These are phyloP conservation scores for Toxicodendron radicans DNA, from an alignment of 345 rosid genomes.

Conservation along the genomic window DNA sequence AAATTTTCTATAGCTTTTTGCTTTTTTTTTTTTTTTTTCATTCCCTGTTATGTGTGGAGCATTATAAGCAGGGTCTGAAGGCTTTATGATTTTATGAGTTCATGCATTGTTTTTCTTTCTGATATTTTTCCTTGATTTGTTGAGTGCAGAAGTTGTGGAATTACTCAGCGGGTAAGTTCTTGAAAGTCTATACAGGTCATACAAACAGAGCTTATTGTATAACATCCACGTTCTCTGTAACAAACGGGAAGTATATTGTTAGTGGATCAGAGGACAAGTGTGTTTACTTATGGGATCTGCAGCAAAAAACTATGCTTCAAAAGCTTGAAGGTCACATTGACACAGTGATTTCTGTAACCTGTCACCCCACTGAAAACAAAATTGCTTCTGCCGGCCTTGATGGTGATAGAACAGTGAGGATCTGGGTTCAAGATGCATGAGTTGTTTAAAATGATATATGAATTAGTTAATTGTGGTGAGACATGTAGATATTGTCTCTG, in stretches of 20 bases:
- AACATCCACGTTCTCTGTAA: constrained; percentile 93
- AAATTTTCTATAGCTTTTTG: not conserved
- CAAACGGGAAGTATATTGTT: constrained; percentile 88
- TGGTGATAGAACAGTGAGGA: constrained; percentile 65
- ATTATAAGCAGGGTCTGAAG: not conserved
- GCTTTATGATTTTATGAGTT: not conserved
- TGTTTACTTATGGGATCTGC: constrained; percentile 94
- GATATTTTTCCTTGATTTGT: not conserved
- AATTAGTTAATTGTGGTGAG: not conserved
- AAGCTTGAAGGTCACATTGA: constrained; percentile 85
- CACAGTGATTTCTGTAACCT: constrained; percentile 77
- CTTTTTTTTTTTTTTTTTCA: not conserved
- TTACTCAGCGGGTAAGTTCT: constrained; percentile 81
- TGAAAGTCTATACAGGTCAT: constrained; percentile 84
- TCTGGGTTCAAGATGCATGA: constrained; percentile 76
- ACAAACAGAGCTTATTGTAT: constrained; percentile 73
- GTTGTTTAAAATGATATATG: not conserved
- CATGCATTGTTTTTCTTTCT: not conserved
- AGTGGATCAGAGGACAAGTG: constrained; percentile 95
- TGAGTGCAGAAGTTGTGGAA: constrained; percentile 77
- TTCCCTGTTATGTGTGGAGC: not conserved
- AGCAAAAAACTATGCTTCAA: constrained; percentile 77
- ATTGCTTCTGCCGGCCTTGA: constrained; percentile 91
- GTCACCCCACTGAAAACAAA: constrained; percentile 72
- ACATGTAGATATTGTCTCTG: not conserved